Evolutionary conservation across 2,329 filamentous ascomycete species (phyloP).

Genomic region (Amauroascus verrucosus): DNA sequence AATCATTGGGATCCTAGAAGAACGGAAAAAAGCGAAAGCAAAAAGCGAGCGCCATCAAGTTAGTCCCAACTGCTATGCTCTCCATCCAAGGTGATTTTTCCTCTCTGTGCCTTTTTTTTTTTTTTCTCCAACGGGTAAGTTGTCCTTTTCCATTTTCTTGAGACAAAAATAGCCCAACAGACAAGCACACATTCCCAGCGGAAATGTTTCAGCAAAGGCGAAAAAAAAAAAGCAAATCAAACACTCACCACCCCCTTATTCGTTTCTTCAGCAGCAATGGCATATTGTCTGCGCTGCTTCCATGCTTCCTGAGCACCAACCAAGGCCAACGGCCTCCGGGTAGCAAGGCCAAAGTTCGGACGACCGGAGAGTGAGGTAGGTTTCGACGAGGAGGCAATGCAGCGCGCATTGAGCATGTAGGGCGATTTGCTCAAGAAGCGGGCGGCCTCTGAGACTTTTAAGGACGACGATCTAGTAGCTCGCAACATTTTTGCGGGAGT

Average conservation of each 20-base stretch:
- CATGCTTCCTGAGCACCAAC: slow-evolving; percentile 29
- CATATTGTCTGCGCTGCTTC: slow-evolving; percentile 46
- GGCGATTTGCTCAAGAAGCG: slow-evolving; percentile 29
- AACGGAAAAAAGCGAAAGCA: slow-evolving; percentile 15
- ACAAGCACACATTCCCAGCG: neutral
- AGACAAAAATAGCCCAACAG: neutral
- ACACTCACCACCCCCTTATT: slow-evolving; percentile 51
- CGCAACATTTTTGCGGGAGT: slow-evolving; percentile 15
- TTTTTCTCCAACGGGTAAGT: neutral
- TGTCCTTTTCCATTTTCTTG: too few relatives aligned
- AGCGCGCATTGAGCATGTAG: slow-evolving; percentile 21
- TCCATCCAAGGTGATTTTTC: neutral
- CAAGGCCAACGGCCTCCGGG: slow-evolving; percentile 35
- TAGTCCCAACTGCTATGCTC: neutral
- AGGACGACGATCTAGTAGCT: slow-evolving; percentile 21
- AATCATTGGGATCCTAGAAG: slow-evolving; percentile 71
- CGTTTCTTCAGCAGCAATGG: slow-evolving; percentile 48
- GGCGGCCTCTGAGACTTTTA: slow-evolving; percentile 29
- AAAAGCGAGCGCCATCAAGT: slow-evolving; percentile 4
- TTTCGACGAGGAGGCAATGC: slow-evolving; percentile 12
- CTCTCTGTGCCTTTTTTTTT: neutral
- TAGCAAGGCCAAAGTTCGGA: slow-evolving; percentile 29
- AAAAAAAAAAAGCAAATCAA: slow-evolving; percentile 15
- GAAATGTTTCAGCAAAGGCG: neutral
- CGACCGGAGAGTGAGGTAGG: slow-evolving; percentile 14